Evolutionary conservation across 805 yeast genomes (phyloP).

Genomic region (Cyberlindnera petersonii): DNA sequence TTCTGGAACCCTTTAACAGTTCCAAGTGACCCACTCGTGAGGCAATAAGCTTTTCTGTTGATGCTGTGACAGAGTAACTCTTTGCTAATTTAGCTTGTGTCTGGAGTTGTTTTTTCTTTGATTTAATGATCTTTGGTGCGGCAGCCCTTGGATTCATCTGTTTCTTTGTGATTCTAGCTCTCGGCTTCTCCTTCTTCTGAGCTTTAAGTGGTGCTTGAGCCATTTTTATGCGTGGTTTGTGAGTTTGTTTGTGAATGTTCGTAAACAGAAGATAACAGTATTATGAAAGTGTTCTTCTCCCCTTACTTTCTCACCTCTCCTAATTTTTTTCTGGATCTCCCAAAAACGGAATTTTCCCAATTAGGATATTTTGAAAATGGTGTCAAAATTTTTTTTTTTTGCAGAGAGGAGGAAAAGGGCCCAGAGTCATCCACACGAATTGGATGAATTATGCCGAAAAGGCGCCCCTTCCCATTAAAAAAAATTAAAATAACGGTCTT

Average conservation of each 20-base stretch:
- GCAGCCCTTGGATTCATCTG: slow-evolving; percentile 63
- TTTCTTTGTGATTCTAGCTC: slow-evolving; percentile 49
- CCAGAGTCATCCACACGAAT: slow-evolving; percentile 13
- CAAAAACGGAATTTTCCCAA: slow-evolving; percentile 1
- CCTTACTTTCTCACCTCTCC: background rate
- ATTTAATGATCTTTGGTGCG: slow-evolving; percentile 69
- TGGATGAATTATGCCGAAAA: slow-evolving; percentile 2
- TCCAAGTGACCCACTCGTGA: slow-evolving; percentile 94
- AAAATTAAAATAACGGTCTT: background rate
- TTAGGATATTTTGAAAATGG: slow-evolving; percentile 1
- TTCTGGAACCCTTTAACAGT: slow-evolving; percentile 83
- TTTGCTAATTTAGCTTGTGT: slow-evolving; percentile 55
- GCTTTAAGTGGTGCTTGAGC: slow-evolving; percentile 72
- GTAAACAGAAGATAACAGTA: background rate
- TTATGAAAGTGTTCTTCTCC: background rate
- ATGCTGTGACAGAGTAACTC: slow-evolving; percentile 43
- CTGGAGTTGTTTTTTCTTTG: slow-evolving; percentile 54
- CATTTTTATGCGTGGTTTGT: slow-evolving; percentile 37
- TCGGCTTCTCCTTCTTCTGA: slow-evolving; percentile 33
- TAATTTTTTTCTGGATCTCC: slow-evolving; percentile 1
- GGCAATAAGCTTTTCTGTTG: slow-evolving; percentile 83
- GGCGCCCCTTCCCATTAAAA: background rate
- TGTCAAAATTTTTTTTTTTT: background rate
- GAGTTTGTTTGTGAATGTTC: background rate
- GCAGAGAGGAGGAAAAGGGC: background rate